These are phyloP conservation scores for Candida insectalens DNA, from an alignment of 805 yeast genomes.

Conservation along the genomic window DNA sequence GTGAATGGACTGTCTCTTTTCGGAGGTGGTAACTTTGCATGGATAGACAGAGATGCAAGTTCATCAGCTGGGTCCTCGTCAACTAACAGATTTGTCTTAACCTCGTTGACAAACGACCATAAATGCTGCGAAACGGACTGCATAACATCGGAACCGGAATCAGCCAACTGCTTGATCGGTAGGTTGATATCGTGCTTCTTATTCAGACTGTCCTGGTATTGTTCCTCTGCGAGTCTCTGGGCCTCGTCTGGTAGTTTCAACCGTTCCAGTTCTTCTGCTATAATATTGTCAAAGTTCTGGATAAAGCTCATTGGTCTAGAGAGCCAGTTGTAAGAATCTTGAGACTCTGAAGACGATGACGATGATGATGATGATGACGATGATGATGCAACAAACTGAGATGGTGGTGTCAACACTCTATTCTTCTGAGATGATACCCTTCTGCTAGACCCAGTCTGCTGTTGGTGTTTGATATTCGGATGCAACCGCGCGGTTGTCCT, in stretches of 20 bases:
- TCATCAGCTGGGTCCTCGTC: conserved; percentile 4
- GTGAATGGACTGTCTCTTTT: no score
- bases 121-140: conserved; percentile 31
- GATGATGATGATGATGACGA: not conserved
- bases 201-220: conserved; percentile 6
- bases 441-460: not conserved
- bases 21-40: conserved; percentile 4
- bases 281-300: conserved; percentile 58
- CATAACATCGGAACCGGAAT: conserved; percentile 19
- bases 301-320: conserved; percentile 50
- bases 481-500: not conserved
- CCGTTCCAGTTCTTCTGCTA: conserved; percentile 59
- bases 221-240: not conserved
- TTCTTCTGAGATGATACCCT: not conserved
- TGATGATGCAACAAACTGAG: not conserved
- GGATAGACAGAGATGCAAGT: no score
- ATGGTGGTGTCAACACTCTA: not conserved
- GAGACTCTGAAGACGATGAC: no score
- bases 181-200: conserved; percentile 15
- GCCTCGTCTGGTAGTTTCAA: conserved; percentile 26
- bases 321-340: no score
- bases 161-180: conserved; percentile 17
- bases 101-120: conserved; percentile 44
- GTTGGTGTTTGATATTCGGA: not conserved
- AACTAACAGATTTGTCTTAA: conserved; percentile 25